Conservation (phyloP, 495 filamentous ascomycete species). For the Rostrohypoxylon terebratum region DNA sequence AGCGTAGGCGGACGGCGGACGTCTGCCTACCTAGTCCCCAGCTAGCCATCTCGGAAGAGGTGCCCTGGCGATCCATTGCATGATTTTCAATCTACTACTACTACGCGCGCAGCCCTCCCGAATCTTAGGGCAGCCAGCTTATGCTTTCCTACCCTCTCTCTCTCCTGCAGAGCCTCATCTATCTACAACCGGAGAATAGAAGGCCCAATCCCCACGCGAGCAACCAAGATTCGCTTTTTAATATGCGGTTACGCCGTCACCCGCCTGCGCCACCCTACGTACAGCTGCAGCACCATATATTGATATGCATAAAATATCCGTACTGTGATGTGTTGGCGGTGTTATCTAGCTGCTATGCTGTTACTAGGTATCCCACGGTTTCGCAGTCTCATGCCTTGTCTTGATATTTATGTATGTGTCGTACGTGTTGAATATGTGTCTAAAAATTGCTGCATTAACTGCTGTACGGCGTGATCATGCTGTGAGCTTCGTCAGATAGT, state of each 20-base stretch:
- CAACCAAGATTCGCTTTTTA: conserved; percentile 15
- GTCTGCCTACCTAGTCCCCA: not conserved
- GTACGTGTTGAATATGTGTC: conserved; percentile 13
- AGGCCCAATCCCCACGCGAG: conserved; percentile 22
- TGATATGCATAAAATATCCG: not conserved
- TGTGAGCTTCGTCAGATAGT: conserved; percentile 21
- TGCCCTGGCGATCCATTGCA: conserved; percentile 21
- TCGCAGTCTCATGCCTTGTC: not conserved
- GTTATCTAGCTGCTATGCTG: not conserved
- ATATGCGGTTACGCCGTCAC: not conserved
- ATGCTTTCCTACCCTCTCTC: not conserved
- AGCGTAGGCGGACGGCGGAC: conserved; percentile 1
- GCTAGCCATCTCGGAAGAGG: conserved; percentile 16
- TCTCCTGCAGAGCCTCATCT: conserved; percentile 27
- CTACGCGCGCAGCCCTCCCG: conserved; percentile 3
- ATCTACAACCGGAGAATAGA: conserved; percentile 25
- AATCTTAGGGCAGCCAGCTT: not conserved
- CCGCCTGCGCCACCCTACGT: conserved; percentile 1
- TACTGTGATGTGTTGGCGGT: conserved; percentile 4
- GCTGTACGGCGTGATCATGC: conserved; percentile 16
- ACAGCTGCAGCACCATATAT: not conserved
- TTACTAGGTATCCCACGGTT: not conserved
- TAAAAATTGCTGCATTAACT: conserved; percentile 29
- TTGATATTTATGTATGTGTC: not conserved
- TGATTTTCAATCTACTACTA: not conserved